Evolutionary conservation across 345 rosid genomes (phyloP), one percentile per base, ranked within the genome.

Genomic region (Cochlearia excelsa): DNA sequence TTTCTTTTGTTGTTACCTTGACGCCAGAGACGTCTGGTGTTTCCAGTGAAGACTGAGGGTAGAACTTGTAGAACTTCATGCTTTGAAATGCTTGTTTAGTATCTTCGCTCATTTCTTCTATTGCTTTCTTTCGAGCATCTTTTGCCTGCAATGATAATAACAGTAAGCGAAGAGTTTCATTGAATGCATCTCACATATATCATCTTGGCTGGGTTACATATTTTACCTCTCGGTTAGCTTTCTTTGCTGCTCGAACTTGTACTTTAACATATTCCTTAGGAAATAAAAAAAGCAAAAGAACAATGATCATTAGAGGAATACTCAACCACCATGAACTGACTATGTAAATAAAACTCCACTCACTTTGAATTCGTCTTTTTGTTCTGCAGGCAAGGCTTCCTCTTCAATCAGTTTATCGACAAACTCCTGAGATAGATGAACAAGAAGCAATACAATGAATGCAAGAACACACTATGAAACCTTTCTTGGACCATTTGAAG

Each of bases 51-150:
- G 72, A 73, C 67, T 69, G 75, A 16, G 99, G 99, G 76, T 94
- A 94, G 69, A 94, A 94, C 70, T 94, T 94, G 87, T 90, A 87
- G 72, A 94, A 85, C 73, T 67, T 94, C 84, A 84, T 87, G 46
- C 57, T 75, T 57, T 94, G 74, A 51, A 77, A 82, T 11, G 88
- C 95, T 4, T 67, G 55, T 70, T 66, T 87, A 4, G 80, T 77
- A 26, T 85, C 97, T 71, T 78, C 95, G 9, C 82, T 94, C 96
- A 94, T 80, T 66, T 84, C 95, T 70, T 81, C 92, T 48, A 82
- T 66, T 26, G 90, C 86, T 54, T 74, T 94, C 77, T 52, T 85
- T 57, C 97, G 81, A 43, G 97, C 88, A 58, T 90, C 95, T 77
- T 73, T 94, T 29, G 93, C 99, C 98, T 91, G 53, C 57, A 60